Evolutionary conservation across 208 protist genomes (phyloP), one percentile per base, ranked within the genome.

Genomic region (Trypanosoma brucei): DNA sequence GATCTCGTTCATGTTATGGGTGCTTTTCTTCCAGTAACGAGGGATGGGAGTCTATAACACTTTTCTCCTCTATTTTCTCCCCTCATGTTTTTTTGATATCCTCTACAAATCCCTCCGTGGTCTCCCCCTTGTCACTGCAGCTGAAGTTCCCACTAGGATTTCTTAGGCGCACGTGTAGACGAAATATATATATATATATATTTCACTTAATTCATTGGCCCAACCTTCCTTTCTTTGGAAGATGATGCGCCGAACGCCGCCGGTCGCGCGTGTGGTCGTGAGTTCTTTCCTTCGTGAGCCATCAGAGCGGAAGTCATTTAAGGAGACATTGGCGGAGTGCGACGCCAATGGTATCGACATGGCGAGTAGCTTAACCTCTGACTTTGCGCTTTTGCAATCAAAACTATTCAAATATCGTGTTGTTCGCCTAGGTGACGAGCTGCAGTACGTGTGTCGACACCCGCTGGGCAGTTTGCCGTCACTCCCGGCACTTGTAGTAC

Each of bases 331-430:
- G 34, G 78, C 61, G 53, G 63, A 66, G 38, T 88, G 78, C 75
- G 63, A 79, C 30, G 68, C 65, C 30, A 76, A 81, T 56, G 75
- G 82, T 55, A 76, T 72, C 7, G 86, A 92, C 61, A 84, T 88
- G 80, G 82, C 86, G 6, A 85, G 75, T 40, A 64, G 70, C 62
- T 79, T 87, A 44, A 84, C 65, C 45, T 82, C 75, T 44, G 81
- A 89, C 31, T 92, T 92, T 63, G 59, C 84, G 59, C 59, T 78
- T 13, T 54, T 92, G 4, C 86, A 92, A 66, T 70, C 68, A 5
- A 80, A 80, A 72, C 70, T 92, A 13, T 44, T 92, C 39, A 76
- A 76, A 53, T 92, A 92, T 68, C 86, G 86, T 65, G 71, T 92
- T 49, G 80, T 77, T 33, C 82, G 86, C 1, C 78, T 92, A 22